These are phyloP conservation scores for Malbranchea zuffiana DNA, from an alignment of 2,329 filamentous ascomycete species.

Conservation along the genomic window DNA sequence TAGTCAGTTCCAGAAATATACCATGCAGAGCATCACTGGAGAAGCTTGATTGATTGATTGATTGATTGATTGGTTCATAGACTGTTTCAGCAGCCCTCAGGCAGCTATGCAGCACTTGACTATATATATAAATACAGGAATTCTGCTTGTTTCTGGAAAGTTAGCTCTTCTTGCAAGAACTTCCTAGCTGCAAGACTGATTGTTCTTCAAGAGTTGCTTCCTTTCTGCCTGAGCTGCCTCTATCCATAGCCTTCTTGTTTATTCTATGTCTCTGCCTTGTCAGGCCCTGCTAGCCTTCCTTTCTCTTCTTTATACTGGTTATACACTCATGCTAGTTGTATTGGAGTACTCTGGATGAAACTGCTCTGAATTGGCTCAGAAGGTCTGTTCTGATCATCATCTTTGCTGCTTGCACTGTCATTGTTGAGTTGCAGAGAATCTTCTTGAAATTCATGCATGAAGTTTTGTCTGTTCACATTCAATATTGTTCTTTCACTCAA, in stretches of 20 bases:
- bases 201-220: slow-evolving; percentile 2
- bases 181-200: neutral
- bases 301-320: slow-evolving; percentile 19
- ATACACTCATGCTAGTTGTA: slow-evolving; percentile 4
- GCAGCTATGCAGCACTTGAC: slow-evolving; percentile 15
- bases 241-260: slow-evolving; percentile 16
- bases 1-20: neutral
- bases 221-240: slow-evolving; percentile 2
- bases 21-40: neutral
- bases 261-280: slow-evolving; percentile 21
- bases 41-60: neutral
- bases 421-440: slow-evolving; percentile 24
- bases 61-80: slow-evolving; percentile 4
- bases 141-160: slow-evolving; percentile 5
- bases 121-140: slow-evolving; percentile 14
- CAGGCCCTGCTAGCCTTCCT: slow-evolving; percentile 16
- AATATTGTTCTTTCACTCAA: slow-evolving; percentile 8
- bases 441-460: slow-evolving; percentile 21
- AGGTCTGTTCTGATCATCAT: slow-evolving; percentile 23
- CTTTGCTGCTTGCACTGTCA: too few relatives aligned
- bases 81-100: slow-evolving; percentile 5
- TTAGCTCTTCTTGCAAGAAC: slow-evolving; percentile 2
- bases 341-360: slow-evolving; percentile 18
- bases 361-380: slow-evolving; percentile 19
- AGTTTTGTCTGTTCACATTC: slow-evolving; percentile 19